Evolutionary conservation across 345 rosid genomes (phyloP).

Genomic region (Citrus medica): DNA sequence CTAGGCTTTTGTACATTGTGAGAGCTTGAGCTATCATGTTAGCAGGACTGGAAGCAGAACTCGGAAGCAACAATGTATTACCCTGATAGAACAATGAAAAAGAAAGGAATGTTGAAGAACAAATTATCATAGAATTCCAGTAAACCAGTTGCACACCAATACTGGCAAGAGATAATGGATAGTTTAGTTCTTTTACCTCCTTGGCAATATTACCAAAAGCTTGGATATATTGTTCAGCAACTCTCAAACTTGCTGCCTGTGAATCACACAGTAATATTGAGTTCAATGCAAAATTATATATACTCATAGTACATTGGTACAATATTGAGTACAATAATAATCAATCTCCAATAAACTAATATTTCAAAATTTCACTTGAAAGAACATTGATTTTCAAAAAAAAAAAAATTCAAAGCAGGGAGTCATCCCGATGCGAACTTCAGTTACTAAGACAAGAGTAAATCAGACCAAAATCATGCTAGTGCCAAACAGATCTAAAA

Average conservation of each 20-base stretch:
- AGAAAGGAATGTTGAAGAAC: neutral
- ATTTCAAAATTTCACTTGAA: neutral
- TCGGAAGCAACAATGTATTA: constrained; percentile 90
- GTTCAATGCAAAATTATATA: neutral
- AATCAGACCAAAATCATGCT: neutral
- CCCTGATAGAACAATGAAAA: constrained; percentile 37
- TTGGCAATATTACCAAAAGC: constrained; percentile 91
- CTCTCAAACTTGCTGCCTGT: constrained; percentile 88
- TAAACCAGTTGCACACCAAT: neutral
- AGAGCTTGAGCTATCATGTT: constrained; percentile 76
- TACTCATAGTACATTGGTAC: neutral
- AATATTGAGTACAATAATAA: no score
- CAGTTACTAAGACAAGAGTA: neutral
- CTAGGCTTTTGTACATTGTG: constrained; percentile 66
- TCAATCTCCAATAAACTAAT: neutral
- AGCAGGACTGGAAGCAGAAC: constrained; percentile 59
- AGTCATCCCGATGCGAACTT: neutral
- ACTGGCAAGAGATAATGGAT: neutral
- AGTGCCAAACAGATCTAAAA: neutral
- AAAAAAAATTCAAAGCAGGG: neutral
- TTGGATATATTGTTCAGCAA: constrained; percentile 78
- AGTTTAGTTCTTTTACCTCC: constrained; percentile 43
- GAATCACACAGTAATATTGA: constrained; percentile 13
- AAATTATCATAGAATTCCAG: neutral
- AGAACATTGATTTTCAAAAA: neutral